phyloP scores from a whole-genome alignment of 2,329 filamentous ascomycete genomes.

The Scytalidium lignicola region DNA sequence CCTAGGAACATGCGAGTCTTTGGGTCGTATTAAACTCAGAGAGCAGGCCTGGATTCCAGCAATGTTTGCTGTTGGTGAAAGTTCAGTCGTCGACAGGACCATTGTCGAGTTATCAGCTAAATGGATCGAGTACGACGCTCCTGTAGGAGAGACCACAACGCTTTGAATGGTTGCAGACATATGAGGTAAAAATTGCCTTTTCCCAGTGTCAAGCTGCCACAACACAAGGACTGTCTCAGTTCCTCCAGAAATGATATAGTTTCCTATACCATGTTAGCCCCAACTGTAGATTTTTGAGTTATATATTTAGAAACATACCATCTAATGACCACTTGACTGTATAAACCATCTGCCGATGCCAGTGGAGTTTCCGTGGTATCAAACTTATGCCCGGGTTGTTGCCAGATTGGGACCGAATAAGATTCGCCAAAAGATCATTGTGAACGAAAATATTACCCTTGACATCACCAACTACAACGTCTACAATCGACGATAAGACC shows the following conservation, averaged over 20 bases:
- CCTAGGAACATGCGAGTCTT: slow-evolving; percentile 48
- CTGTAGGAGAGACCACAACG: slow-evolving; percentile 72
- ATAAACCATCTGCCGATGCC: slow-evolving; percentile 82
- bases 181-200: slow-evolving; percentile 82
- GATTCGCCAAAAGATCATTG: slow-evolving; percentile 61
- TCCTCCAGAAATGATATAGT: slow-evolving; percentile 92
- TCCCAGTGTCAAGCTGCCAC: slow-evolving; percentile 88
- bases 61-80: slow-evolving; percentile 78
- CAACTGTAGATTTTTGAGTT: neutral
- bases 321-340: slow-evolving; percentile 88
- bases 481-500: slow-evolving; percentile 41
- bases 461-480: slow-evolving; percentile 72
- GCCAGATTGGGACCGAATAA: slow-evolving; percentile 39
- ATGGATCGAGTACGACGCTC: slow-evolving; percentile 77
- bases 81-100: slow-evolving; percentile 82
- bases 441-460: slow-evolving; percentile 79
- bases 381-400: slow-evolving; percentile 25
- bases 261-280: slow-evolving; percentile 50
- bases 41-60: slow-evolving; percentile 70
- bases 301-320: slow-evolving; percentile 51
- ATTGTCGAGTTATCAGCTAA: slow-evolving; percentile 91
- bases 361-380: slow-evolving; percentile 68
- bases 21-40: slow-evolving; percentile 43
- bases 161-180: slow-evolving; percentile 80
- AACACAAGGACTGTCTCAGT: slow-evolving; percentile 83